A percentile compares a stretch with the other conserved stretches of the same genome.
These are phyloP conservation scores for Davidsoniella eucalypti DNA, from an alignment of 2,329 filamentous ascomycete species.

Conservation along the genomic window DNA sequence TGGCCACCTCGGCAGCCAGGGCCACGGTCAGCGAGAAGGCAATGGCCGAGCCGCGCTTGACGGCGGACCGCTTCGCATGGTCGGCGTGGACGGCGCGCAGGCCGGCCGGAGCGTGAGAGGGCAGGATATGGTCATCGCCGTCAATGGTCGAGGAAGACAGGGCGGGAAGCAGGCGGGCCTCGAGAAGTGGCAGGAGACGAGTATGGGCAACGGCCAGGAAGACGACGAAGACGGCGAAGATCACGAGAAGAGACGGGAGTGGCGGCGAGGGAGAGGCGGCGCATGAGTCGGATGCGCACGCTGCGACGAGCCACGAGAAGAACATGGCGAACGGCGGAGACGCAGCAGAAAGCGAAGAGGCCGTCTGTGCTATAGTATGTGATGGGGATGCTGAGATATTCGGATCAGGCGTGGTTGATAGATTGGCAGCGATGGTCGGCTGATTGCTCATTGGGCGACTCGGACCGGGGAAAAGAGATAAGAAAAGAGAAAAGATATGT, in stretches of 20 bases:
- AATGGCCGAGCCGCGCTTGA: conserved; percentile 37
- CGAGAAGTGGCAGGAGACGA: conserved; percentile 58
- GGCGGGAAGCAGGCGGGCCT: conserved; percentile 24
- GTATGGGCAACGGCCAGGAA: conserved; percentile 35
- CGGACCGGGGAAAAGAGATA: too few relatives aligned
- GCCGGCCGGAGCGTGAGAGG: conserved; percentile 41
- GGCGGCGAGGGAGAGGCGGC: conserved; percentile 29
- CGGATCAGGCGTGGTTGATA: too few relatives aligned
- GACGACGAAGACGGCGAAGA: conserved; percentile 51
- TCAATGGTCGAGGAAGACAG: conserved; percentile 33
- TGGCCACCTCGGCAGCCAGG: conserved; percentile 59
- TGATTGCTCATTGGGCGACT: too few relatives aligned
- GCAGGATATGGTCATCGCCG: conserved; percentile 45
- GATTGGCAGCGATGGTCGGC: too few relatives aligned
- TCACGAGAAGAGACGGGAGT: conserved; percentile 48
- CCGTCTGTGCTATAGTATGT: too few relatives aligned
- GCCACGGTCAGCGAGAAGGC: conserved; percentile 65
- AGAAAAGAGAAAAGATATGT: too few relatives aligned
- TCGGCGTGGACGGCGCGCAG: conserved; percentile 43
- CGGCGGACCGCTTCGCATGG: conserved; percentile 35
- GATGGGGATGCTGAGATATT: too few relatives aligned
- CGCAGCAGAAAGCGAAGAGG: not conserved
- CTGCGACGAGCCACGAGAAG: conserved; percentile 25
- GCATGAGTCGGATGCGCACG: conserved; percentile 44
- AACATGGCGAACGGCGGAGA: conserved; percentile 15